Evolutionary conservation across 768 basidiomycete genomes (phyloP).

Genomic region (Tricholoma sp.): DNA sequence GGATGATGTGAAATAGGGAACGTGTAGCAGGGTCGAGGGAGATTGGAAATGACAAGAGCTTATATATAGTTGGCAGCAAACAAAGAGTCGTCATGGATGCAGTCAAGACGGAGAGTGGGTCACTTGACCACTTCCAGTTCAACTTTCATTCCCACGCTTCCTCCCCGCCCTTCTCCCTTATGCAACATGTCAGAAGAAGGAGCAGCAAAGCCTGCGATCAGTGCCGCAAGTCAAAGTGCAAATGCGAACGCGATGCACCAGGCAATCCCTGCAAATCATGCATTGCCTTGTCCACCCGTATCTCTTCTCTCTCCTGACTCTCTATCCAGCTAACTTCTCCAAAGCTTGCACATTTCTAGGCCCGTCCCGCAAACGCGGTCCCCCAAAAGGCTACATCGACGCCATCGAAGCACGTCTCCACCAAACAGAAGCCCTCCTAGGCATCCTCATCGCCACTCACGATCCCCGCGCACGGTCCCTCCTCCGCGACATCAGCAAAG

Average conservation of each 20-base stretch:
- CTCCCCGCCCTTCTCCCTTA: too few species aligned
- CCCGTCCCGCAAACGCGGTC: conserved; percentile 78
- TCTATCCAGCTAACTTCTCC: conserved; percentile 1
- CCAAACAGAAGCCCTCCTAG: conserved; percentile 86
- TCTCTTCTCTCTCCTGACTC: conserved; percentile 18
- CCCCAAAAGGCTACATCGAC: conserved; percentile 93
- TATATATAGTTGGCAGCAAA: too few species aligned
- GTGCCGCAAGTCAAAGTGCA: conserved; percentile 87
- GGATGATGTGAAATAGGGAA: too few species aligned
- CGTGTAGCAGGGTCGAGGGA: too few species aligned
- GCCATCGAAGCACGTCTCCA: conserved; percentile 89
- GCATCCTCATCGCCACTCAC: conserved; percentile 62
- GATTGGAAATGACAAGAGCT: too few species aligned
- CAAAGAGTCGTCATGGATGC: too few species aligned
- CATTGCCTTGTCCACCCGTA: conserved; percentile 63
- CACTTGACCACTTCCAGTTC: too few species aligned
- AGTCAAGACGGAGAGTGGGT: too few species aligned
- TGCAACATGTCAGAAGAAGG: too few species aligned
- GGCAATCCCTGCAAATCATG: conserved; percentile 75
- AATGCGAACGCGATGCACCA: conserved; percentile 66
- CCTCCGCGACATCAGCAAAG: conserved; percentile 52
- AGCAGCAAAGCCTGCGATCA: conserved; percentile 69
- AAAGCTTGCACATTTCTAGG: conserved; percentile 78
- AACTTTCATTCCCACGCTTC: too few species aligned
- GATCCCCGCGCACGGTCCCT: conserved; percentile 38